These are phyloP conservation scores for Penicillium sp. DNA, from an alignment of 2,329 filamentous ascomycete genomes.

Conservation along the genomic window DNA sequence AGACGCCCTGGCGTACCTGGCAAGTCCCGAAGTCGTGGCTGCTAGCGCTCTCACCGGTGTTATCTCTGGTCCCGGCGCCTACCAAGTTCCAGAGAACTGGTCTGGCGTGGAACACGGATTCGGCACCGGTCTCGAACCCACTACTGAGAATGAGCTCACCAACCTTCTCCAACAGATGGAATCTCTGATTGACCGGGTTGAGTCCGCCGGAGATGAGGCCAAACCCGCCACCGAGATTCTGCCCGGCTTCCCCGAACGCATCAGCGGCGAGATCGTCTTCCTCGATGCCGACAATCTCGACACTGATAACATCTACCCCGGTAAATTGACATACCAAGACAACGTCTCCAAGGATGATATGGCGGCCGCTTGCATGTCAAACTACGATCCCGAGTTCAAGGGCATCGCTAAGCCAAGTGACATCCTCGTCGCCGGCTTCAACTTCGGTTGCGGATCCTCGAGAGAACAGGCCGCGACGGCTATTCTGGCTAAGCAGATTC, in stretches of 20 bases:
- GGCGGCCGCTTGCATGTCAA: constrained; percentile 89
- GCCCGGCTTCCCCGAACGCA: constrained; percentile 80
- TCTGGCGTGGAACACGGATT: constrained; percentile 63
- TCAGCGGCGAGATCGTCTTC: constrained; percentile 85
- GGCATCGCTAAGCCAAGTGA: constrained; percentile 66
- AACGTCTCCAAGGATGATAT: constrained; percentile 73
- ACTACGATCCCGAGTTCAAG: constrained; percentile 77
- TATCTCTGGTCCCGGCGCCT: constrained; percentile 69
- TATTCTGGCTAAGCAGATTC: constrained; percentile 45
- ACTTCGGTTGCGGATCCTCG: constrained; percentile 81
- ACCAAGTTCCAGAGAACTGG: constrained; percentile 69
- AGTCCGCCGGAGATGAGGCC: constrained; percentile 35
- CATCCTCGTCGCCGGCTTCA: constrained; percentile 81
- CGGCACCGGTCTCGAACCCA: constrained; percentile 61
- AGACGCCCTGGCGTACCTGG: constrained; percentile 79
- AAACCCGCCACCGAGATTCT: constrained; percentile 64
- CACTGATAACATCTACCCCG: constrained; percentile 90
- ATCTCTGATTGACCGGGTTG: constrained; percentile 56
- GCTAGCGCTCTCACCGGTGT: constrained; percentile 70
- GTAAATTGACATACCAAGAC: constrained; percentile 91
- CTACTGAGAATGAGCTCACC: constrained; percentile 68
- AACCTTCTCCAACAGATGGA: constrained; percentile 70
- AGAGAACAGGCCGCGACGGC: constrained; percentile 88
- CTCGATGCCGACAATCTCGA: constrained; percentile 84
- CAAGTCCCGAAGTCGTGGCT: constrained; percentile 86